Percentiles rank a stretch among this genome's conserved stretches.
These are phyloP conservation scores for Umbelopsis sp. DNA, from an alignment of 192 early-diverging fungal genomes.

Conservation along the genomic window DNA sequence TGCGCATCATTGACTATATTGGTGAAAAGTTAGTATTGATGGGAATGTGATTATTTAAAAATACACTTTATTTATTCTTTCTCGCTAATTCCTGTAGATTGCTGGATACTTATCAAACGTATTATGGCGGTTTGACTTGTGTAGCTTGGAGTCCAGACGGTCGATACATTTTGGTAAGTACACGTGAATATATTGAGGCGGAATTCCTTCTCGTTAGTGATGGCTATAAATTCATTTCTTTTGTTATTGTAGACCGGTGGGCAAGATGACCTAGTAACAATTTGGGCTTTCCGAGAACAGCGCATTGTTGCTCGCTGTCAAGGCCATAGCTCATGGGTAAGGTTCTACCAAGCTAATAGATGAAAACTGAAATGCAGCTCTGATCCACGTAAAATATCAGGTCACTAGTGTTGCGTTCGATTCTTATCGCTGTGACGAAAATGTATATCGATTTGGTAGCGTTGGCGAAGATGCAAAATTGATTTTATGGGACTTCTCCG, in stretches of 20 bases:
- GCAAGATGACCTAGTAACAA: constrained; percentile 90
- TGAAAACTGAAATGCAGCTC: neutral
- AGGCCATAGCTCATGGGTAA: constrained; percentile 89
- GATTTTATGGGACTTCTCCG: constrained; percentile 93
- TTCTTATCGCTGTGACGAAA: constrained; percentile 74
- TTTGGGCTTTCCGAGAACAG: constrained; percentile 85
- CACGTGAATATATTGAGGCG: too few species aligned
- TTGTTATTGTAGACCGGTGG: constrained; percentile 65
- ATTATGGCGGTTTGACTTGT: constrained; percentile 89
- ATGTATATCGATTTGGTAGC: constrained; percentile 86
- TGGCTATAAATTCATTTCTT: too few species aligned
- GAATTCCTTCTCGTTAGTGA: too few species aligned
- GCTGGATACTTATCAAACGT: constrained; percentile 77
- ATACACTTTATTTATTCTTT: neutral
- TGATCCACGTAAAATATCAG: neutral
- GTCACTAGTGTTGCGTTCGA: constrained; percentile 83
- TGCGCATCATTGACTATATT: constrained; percentile 80
- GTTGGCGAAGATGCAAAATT: constrained; percentile 91
- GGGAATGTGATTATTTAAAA: neutral
- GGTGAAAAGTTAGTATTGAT: constrained; percentile 54
- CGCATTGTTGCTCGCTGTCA: constrained; percentile 86
- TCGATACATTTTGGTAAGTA: constrained; percentile 66
- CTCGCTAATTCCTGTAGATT: constrained; percentile 42
- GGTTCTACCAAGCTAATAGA: neutral
- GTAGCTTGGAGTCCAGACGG: constrained; percentile 92